These are phyloP conservation scores for Amanita thiersii DNA, from an alignment of 768 basidiomycete species.

Conservation along the genomic window DNA sequence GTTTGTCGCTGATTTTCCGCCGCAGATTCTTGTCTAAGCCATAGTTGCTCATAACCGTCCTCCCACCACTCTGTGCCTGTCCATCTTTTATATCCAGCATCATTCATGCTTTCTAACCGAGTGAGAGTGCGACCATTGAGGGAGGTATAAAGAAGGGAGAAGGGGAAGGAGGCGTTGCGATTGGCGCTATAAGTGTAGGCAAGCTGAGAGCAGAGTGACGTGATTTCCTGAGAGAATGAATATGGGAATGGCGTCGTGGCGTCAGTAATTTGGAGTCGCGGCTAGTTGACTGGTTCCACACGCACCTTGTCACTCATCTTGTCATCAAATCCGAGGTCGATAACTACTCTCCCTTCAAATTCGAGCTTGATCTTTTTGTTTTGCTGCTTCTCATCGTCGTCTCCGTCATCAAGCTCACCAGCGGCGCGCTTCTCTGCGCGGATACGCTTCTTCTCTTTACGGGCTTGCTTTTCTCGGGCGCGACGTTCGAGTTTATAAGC, in stretches of 20 bases:
- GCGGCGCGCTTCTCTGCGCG: constrained; percentile 53
- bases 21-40: constrained; percentile 27
- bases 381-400: constrained; percentile 28
- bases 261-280: too few relatives aligned
- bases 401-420: constrained; percentile 48
- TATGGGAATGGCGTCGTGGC: not conserved
- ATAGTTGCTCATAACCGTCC: constrained; percentile 64
- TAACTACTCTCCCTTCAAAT: constrained; percentile 60
- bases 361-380: constrained; percentile 32
- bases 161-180: constrained; percentile 60
- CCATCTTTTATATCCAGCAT: constrained; percentile 77
- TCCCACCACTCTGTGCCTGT: constrained; percentile 76
- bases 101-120: constrained; percentile 55
- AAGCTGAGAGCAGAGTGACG: constrained; percentile 82
- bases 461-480: constrained; percentile 67
- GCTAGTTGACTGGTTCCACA: constrained; percentile 7
- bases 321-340: constrained; percentile 91
- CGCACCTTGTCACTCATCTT: constrained; percentile 89
- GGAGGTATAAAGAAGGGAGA: constrained; percentile 74
- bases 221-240: constrained; percentile 61
- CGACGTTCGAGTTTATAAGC: constrained; percentile 68
- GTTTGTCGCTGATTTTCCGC: constrained; percentile 6
- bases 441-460: constrained; percentile 63
- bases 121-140: constrained; percentile 62
- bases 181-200: constrained; percentile 90